Conservation (phyloP, 164 flowering plant genomes). For the Chimonanthus salicifolius region DNA sequence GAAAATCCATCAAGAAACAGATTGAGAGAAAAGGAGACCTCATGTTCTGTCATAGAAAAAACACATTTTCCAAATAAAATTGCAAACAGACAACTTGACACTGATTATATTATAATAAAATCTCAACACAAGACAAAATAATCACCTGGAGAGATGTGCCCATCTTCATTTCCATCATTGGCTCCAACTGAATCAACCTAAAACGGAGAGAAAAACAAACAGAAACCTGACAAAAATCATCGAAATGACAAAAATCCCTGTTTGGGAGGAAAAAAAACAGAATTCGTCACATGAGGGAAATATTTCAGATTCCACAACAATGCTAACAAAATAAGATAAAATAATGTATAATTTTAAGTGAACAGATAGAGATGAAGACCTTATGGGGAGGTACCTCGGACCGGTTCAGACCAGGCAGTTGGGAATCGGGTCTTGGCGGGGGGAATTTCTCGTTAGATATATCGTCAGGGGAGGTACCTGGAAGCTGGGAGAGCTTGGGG, state of each 20-base stretch:
- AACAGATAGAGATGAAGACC: not conserved
- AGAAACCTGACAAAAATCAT: too few species aligned
- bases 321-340: too few species aligned
- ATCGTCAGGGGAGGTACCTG: constrained; percentile 7
- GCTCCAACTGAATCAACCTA: constrained; percentile 10
- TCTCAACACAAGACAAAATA: not conserved
- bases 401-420: not conserved
- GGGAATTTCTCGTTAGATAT: not conserved
- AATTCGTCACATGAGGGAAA: not conserved
- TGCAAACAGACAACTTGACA: not conserved
- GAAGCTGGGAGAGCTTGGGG: constrained; percentile 13
- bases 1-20: constrained; percentile 82
- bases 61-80: not conserved
- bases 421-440: not conserved
- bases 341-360: not conserved
- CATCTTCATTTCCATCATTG: constrained; percentile 1
- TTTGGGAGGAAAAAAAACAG: not conserved
- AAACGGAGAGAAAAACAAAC: not conserved
- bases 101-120: not conserved
- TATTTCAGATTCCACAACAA: too few species aligned
- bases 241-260: too few species aligned
- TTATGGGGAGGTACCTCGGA: not conserved
- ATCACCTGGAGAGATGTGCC: constrained; percentile 19
- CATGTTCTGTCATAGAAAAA: constrained; percentile 36
- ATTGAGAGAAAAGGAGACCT: constrained; percentile 76